These are phyloP conservation scores for Pyrenopolyporus hunteri DNA, from an alignment of 495 filamentous ascomycete genomes.

Conservation along the genomic window DNA sequence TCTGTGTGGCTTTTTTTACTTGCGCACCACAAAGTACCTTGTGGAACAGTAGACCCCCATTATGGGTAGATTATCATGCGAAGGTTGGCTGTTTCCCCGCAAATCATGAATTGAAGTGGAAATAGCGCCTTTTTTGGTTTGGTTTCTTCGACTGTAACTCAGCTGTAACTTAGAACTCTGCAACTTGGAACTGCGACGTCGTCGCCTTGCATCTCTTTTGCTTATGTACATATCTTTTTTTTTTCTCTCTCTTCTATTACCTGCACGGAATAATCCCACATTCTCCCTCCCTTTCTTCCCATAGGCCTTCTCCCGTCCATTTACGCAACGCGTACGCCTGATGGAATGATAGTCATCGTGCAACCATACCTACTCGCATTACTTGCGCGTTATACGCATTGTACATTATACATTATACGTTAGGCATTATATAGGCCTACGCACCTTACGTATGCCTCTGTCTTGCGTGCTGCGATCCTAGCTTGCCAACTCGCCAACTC, in stretches of 20 bases:
- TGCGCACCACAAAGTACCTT: not conserved
- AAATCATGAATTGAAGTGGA: conserved; percentile 19
- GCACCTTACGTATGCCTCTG: conserved; percentile 30
- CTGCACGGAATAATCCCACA: conserved; percentile 8
- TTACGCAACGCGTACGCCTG: conserved; percentile 23
- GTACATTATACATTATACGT: too few species aligned
- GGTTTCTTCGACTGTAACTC: too few species aligned
- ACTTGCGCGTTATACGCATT: too few species aligned
- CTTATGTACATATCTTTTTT: too few species aligned
- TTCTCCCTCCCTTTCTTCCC: not conserved
- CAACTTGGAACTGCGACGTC: too few species aligned
- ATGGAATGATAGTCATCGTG: conserved; percentile 32
- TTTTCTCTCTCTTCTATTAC: not conserved
- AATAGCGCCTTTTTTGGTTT: conserved; percentile 1
- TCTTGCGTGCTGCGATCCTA: conserved; percentile 17
- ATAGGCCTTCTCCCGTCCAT: not conserved
- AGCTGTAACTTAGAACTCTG: too few species aligned
- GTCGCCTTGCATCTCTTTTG: conserved; percentile 18
- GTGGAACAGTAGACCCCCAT: conserved; percentile 25
- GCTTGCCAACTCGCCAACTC: conserved; percentile 19
- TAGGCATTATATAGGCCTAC: conserved; percentile 23
- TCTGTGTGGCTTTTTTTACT: not conserved
- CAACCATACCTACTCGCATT: conserved; percentile 31
- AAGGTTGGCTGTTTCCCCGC: conserved; percentile 36
- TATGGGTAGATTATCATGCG: conserved; percentile 39